Base-by-base conservation (phyloP, 176 grass and related monocot species). In the Juncus effusus region DNA sequence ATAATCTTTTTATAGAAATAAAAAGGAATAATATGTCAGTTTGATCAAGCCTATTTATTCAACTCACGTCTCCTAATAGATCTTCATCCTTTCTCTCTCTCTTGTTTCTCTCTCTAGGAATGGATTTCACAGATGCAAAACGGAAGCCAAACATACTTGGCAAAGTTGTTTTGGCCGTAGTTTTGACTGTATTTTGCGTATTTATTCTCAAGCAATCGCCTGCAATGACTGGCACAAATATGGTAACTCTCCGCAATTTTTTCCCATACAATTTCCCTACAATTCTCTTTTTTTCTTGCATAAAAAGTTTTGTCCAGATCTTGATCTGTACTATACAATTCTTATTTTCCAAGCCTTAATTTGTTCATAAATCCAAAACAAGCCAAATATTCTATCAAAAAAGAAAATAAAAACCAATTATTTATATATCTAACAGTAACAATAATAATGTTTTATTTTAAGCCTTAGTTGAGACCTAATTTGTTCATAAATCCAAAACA, bases 171-270 rank as follows among this genome's bases (percentile, higher is more conserved):
- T 75, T 74, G 44, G 89, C 69, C 40, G 72, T 77, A 62, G 60
- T 80, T 67, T 69, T 99, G 60, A 82, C 79, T 50, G 58, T 68
- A 60, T 70, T 99, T n/a, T 99, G 94, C 85, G 64, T 99, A 80
- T 91, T 87, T 79, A 80, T 93, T 79, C 74, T 99, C 64, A 99
- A 93, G 85, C 94, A 93, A 80, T 90, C 89, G 69, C 88, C 88
- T 84, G 85, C 75, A 72, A 92, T 99, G 71, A 62, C 64, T 78
- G 89, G 80, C 60, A 82, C 67, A 56, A 93, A 82, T 76, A 61
- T 84, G 85, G 94, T 68, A 59, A 59, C 6, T 76, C 78, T 86
- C 62, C 51, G 66, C 51, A 40, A 69, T 65, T 83, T 51, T 84
- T 61, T 62, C 4, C n/a, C 19, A 45, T 72, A 64, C 44, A 47